Conservation (phyloP, 1,284 basidiomycete genomes). For the Ustilago hordei region DNA sequence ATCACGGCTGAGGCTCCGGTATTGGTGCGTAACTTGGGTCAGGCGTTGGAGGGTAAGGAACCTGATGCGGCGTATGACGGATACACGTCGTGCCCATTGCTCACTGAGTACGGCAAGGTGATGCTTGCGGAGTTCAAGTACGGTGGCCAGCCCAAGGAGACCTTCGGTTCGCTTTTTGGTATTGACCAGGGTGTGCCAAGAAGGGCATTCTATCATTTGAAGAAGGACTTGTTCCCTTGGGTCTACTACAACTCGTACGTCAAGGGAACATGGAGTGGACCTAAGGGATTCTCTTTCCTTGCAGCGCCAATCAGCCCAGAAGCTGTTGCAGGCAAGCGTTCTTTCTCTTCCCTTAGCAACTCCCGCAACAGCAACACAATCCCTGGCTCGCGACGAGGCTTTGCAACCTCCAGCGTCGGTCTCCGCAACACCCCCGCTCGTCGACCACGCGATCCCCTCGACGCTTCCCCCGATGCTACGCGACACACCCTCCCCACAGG, state of each 20-base stretch:
- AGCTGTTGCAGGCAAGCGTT: slow-evolving; percentile 36
- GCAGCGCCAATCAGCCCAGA: slow-evolving; percentile 34
- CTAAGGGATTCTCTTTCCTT: slow-evolving; percentile 55
- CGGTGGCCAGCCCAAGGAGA: slow-evolving; percentile 85
- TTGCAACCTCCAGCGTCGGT: slow-evolving; percentile 42
- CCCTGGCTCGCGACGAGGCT: slow-evolving; percentile 36
- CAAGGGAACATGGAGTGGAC: slow-evolving; percentile 72
- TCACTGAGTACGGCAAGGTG: slow-evolving; percentile 86
- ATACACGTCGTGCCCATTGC: slow-evolving; percentile 67
- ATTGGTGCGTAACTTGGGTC: slow-evolving; percentile 82
- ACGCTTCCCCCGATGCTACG: slow-evolving; percentile 46
- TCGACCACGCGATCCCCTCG: slow-evolving; percentile 64
- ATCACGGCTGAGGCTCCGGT: slow-evolving; percentile 93
- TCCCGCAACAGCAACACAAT: neutral
- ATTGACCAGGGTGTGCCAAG: slow-evolving; percentile 62
- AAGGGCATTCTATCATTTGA: slow-evolving; percentile 88
- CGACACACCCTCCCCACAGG: slow-evolving; percentile 57
- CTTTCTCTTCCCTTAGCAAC: slow-evolving; percentile 18
- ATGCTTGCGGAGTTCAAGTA: slow-evolving; percentile 89
- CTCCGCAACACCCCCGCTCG: slow-evolving; percentile 62
- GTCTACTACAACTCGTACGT: slow-evolving; percentile 89
- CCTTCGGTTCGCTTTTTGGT: slow-evolving; percentile 68
- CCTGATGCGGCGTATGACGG: slow-evolving; percentile 64
- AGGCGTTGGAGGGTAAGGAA: slow-evolving; percentile 47
- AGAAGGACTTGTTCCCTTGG: slow-evolving; percentile 90